Conservation (phyloP, 768 basidiomycete genomes). For the Boletus rex-veris region DNA sequence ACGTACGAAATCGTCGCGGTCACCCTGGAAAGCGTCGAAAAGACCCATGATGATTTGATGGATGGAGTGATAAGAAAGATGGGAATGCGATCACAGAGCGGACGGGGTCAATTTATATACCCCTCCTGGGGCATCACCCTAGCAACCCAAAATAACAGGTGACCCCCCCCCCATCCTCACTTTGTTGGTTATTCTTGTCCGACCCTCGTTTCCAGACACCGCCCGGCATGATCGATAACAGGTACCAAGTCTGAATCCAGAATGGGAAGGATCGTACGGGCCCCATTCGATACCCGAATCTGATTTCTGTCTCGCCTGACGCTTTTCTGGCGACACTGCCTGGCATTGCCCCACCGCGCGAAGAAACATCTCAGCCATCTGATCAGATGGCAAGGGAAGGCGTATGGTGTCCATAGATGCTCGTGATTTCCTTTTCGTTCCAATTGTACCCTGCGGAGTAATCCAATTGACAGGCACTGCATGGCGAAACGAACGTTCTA, state of each 20-base stretch:
- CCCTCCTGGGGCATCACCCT: conserved; percentile 8
- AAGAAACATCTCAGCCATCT: not conserved
- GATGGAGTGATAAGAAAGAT: not conserved
- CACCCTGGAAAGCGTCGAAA: not conserved
- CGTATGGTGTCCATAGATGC: not conserved
- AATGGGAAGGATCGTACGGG: not conserved
- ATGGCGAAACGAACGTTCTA: not conserved
- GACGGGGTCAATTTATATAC: conserved; percentile 17
- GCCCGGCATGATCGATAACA: conserved; percentile 17
- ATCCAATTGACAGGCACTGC: not conserved
- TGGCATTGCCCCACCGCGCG: not conserved
- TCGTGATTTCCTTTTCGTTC: not conserved
- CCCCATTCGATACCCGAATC: not conserved
- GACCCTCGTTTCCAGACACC: conserved; percentile 10
- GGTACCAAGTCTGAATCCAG: conserved; percentile 5
- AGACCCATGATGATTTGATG: conserved; percentile 12
- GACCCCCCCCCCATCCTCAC: not conserved
- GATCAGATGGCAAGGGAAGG: not conserved
- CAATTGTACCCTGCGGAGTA: not conserved
- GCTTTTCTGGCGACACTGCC: not conserved
- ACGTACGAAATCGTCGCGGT: conserved; percentile 6
- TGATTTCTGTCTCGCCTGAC: not conserved
- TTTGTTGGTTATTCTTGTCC: conserved; percentile 12
- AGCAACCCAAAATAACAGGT: conserved; percentile 13
- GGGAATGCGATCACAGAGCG: not conserved